Conservation (phyloP, 1,284 basidiomycete species). For the Rhodotorula sp. region DNA sequence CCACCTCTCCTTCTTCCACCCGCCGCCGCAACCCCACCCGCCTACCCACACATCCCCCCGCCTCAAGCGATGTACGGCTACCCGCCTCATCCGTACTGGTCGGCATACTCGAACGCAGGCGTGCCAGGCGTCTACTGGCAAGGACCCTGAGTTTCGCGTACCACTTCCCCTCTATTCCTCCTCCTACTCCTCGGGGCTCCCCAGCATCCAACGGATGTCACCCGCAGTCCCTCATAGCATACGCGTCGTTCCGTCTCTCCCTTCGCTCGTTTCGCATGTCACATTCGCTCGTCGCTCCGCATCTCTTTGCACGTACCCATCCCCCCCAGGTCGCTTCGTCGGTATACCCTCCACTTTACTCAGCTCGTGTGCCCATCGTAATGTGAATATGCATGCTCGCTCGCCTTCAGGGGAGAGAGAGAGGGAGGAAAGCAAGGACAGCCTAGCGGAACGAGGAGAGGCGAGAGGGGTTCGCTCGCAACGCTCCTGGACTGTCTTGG, state of each 20-base stretch:
- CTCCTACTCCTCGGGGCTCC: too few relatives aligned
- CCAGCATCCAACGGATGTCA: not conserved
- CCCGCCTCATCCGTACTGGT: constrained; percentile 4
- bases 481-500: not conserved
- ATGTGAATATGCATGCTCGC: too few relatives aligned
- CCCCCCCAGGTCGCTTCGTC: too few relatives aligned
- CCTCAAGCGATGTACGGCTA: not conserved
- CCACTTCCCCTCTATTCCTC: not conserved
- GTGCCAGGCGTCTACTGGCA: constrained; percentile 22
- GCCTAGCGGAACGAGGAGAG: too few relatives aligned
- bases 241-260: too few relatives aligned
- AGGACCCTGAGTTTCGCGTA: not conserved
- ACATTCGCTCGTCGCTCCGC: too few relatives aligned
- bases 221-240: too few relatives aligned
- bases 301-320: too few relatives aligned
- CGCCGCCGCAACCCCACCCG: not conserved
- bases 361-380: too few relatives aligned
- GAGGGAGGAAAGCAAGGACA: not conserved
- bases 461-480: not conserved
- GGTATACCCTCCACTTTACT: too few relatives aligned
- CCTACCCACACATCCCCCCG: not conserved
- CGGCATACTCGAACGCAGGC: constrained; percentile 29
- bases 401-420: not conserved
- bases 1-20: not conserved
- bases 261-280: too few relatives aligned